These are phyloP conservation scores for Actinomucor elegans DNA, from an alignment of 371 early-diverging fungal species.

Conservation along the genomic window DNA sequence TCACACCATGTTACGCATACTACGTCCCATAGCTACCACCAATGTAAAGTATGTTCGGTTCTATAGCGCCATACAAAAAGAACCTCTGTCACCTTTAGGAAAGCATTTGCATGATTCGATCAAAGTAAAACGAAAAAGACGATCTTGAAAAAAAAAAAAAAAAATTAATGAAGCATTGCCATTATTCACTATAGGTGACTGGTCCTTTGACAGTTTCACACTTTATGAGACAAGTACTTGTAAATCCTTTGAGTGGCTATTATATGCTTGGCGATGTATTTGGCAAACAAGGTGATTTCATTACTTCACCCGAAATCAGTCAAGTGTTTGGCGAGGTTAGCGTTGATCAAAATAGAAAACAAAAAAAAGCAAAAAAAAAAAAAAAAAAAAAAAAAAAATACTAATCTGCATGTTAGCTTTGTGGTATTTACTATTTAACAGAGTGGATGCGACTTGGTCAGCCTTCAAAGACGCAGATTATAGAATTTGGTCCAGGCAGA, in stretches of 20 bases:
- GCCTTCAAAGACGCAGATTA: constrained; percentile 65
- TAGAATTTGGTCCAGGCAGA: constrained; percentile 94
- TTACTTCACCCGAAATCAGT: constrained; percentile 95
- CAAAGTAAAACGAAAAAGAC: constrained; percentile 40
- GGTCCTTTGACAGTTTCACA: constrained; percentile 89
- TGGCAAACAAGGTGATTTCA: constrained; percentile 93
- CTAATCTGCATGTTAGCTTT: constrained; percentile 37
- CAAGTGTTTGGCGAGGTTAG: constrained; percentile 96
- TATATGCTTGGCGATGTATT: constrained; percentile 92
- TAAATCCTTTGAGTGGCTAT: constrained; percentile 90
- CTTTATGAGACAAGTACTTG: constrained; percentile 87
- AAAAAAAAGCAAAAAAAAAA: too few relatives aligned
- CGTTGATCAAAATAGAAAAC: constrained; percentile 32
- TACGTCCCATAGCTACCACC: background rate
- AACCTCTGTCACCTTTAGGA: constrained; percentile 58
- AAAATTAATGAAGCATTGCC: too few relatives aligned
- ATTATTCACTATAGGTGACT: constrained; percentile 51
- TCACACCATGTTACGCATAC: constrained; percentile 18
- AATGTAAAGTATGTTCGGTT: background rate
- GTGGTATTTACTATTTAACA: constrained; percentile 79
- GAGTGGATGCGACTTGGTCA: constrained; percentile 69
- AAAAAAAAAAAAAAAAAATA: too few relatives aligned
- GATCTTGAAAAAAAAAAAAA: too few relatives aligned
- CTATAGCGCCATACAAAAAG: constrained; percentile 36
- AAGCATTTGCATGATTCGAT: constrained; percentile 65